phyloP scores from a whole-genome alignment of 768 basidiomycete genomes.

The Trametes cingulata region DNA sequence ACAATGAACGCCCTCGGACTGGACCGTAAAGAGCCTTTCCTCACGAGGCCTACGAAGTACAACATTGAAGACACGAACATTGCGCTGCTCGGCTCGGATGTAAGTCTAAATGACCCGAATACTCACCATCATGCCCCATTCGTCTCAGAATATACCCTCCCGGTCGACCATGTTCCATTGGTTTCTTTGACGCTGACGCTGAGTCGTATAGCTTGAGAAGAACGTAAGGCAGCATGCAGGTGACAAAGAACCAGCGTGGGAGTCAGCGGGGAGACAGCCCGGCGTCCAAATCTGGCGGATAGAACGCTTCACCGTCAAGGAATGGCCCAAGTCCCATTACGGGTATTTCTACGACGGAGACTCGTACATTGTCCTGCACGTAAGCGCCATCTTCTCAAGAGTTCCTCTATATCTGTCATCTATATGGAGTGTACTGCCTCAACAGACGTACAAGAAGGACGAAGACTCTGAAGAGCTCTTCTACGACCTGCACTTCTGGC shows the following conservation, averaged over 20 bases:
- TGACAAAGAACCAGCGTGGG: slow-evolving; percentile 53
- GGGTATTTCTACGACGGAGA: slow-evolving; percentile 66
- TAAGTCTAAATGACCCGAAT: slow-evolving; percentile 32
- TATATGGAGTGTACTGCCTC: no score
- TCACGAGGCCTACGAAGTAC: slow-evolving; percentile 49
- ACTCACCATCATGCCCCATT: not conserved
- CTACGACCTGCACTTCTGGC: slow-evolving; percentile 67
- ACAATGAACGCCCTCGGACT: not conserved
- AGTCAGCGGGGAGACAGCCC: slow-evolving; percentile 40
- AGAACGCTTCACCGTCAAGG: slow-evolving; percentile 54
- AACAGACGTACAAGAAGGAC: slow-evolving; percentile 58
- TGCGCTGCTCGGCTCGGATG: slow-evolving; percentile 62
- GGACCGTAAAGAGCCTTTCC: not conserved
- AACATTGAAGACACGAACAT: slow-evolving; percentile 66
- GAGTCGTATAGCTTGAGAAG: slow-evolving; percentile 50
- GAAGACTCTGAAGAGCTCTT: slow-evolving; percentile 48
- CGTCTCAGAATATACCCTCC: not conserved
- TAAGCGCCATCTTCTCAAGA: slow-evolving; percentile 35
- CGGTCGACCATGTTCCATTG: not conserved
- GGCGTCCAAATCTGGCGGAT: slow-evolving; percentile 62
- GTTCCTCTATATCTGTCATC: no score
- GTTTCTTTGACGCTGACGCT: not conserved
- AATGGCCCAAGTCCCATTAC: slow-evolving; percentile 51
- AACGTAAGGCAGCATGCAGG: slow-evolving; percentile 53
- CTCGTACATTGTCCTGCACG: slow-evolving; percentile 65